phyloP scores from a whole-genome alignment of 129 eudicot species.

The Tagetes patula region DNA sequence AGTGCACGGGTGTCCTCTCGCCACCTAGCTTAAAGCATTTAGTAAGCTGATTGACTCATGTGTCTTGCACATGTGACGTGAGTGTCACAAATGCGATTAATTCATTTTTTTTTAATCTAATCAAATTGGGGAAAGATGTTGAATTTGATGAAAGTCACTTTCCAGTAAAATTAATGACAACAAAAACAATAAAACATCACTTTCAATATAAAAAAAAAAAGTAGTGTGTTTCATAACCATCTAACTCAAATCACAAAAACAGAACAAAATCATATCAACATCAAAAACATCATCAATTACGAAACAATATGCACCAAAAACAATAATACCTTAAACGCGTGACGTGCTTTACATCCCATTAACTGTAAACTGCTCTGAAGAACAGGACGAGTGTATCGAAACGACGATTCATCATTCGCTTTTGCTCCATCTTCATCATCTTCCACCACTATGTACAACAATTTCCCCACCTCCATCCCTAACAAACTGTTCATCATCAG shows the following conservation, averaged over 20 bases:
- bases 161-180: neutral
- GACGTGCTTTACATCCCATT: slow-evolving; percentile 98
- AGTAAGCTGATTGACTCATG: too few species aligned
- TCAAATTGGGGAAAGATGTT: neutral
- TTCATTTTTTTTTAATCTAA: neutral
- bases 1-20: too few species aligned
- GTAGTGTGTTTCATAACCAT: neutral
- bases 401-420: slow-evolving; percentile 44
- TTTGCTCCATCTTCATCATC: slow-evolving; percentile 38
- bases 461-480: slow-evolving; percentile 63
- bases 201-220: slow-evolving; percentile 5
- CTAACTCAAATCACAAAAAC: neutral
- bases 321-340: slow-evolving; percentile 68
- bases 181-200: slow-evolving; percentile 4
- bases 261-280: neutral
- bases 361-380: slow-evolving; percentile 87
- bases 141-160: neutral
- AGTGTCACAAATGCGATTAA: too few species aligned
- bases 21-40: too few species aligned
- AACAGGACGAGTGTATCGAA: slow-evolving; percentile 84
- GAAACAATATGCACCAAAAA: neutral
- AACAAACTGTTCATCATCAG: neutral
- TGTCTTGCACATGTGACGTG: too few species aligned
- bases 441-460: slow-evolving; percentile 80
- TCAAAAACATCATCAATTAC: neutral